These are phyloP conservation scores for Kwoniella europaea DNA, from an alignment of 768 basidiomycete genomes.

Conservation along the genomic window DNA sequence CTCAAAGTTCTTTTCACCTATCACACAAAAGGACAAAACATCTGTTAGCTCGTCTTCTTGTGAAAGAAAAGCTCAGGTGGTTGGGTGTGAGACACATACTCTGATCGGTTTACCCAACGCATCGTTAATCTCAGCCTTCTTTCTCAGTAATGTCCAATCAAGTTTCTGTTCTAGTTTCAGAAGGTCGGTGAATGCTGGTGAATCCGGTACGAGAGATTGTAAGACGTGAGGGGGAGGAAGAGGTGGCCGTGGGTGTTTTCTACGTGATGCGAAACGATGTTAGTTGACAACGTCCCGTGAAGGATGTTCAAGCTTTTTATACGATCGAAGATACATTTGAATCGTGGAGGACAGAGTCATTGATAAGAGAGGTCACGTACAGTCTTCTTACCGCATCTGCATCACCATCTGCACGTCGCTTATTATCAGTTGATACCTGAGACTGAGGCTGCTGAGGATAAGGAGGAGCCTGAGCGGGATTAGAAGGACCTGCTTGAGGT, in stretches of 20 bases:
- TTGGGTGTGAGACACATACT: slow-evolving; percentile 60
- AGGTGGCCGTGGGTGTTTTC: slow-evolving; percentile 39
- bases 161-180: slow-evolving; percentile 86
- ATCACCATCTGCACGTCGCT: slow-evolving; percentile 37
- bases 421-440: slow-evolving; percentile 20
- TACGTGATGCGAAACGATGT: not conserved
- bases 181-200: slow-evolving; percentile 81
- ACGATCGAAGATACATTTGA: too few relatives aligned
- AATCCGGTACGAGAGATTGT: slow-evolving; percentile 78
- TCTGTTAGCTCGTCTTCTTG: not conserved
- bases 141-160: slow-evolving; percentile 93
- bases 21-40: not conserved
- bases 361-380: slow-evolving; percentile 14
- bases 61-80: not conserved
- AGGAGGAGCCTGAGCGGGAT: slow-evolving; percentile 3
- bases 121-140: slow-evolving; percentile 88
- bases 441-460: slow-evolving; percentile 13
- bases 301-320: too few relatives aligned
- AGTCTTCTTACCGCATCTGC: slow-evolving; percentile 32
- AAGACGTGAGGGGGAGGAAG: slow-evolving; percentile 64
- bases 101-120: slow-evolving; percentile 75
- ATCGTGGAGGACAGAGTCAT: too few relatives aligned
- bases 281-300: not conserved
- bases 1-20: slow-evolving; percentile 82
- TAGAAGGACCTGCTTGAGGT: slow-evolving; percentile 23